Evolutionary conservation across 1,139 yeast genomes (phyloP), one percentile per base, ranked within the genome.

Genomic region (Spathaspora sp.): DNA sequence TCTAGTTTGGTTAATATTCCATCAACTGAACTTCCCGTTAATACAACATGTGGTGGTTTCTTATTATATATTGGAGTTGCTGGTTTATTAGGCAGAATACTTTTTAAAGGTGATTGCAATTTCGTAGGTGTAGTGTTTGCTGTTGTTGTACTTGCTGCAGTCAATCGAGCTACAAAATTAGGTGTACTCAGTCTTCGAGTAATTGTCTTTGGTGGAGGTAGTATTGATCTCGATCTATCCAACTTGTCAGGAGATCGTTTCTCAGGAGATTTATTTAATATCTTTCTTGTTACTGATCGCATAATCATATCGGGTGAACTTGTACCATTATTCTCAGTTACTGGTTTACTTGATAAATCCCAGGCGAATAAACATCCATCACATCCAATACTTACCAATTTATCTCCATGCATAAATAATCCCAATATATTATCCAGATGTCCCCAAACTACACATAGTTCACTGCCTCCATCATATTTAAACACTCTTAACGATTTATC

Each of bases 401-500:
- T 37, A 3, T 16, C 42, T n/a, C 17, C 13, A 25, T 42, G 31
- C 8, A 46, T 17, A 39, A 44, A 49, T 11, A 84, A 53, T 0
- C 78, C 77, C 4, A 78, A 57, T 7, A 82, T 70, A 1, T 76
- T 64, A 41, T 82, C 89, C 52, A 84, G 80, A 53, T 84, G 89
- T 0, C 87, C 91, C 86, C 86, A 84, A 36, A 70, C 77, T 0
- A 75, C 68, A 10, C 78, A 71, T 10, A 80, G 41, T 8, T 72
- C 70, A 41, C 64, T 72, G 0, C 85, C 86, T 4, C 68, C 67
- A 37, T 56, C 47, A 49, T 72, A 76, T 38, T 70, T 70, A 55
- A 77, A 82, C 1, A 73, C 57, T 24, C 87, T 63, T 4, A 85
- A 61, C 18, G 87, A 78, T 57, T 80, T 82, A 58, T 84, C 89